Base-by-base conservation (phyloP, 371 early-diverging fungal genomes). In the Mucor piriformis region DNA sequence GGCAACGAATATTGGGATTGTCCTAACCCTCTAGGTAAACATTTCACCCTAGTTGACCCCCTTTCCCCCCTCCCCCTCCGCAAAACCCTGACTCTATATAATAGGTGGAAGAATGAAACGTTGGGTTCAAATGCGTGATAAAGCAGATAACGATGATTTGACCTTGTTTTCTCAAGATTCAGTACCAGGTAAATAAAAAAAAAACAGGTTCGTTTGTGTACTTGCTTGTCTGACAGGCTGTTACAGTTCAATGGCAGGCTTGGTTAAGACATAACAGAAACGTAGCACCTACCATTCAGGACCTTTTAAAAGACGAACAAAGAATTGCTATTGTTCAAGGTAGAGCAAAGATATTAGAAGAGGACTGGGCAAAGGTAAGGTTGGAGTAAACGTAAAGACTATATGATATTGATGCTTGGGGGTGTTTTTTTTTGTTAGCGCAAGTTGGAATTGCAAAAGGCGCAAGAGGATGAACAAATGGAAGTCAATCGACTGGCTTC, bases 1-100 rank as follows among this genome's bases (percentile, higher is more conserved):
- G 90, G 90, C 20, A 88, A 89, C 59, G 83, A 87, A 70, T 89
- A 87, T 65, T 89, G 85, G 81, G 88, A 89, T 64, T 83, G 82
- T 38, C 87, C 90, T 6, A 82, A 83, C 70, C 85, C 40, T 53
- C 71, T 78, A 63, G 79, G 82, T 79, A 68, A 55, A 15, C 5
- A 15, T 3, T 27, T n/a, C 8, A 8, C 18, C 6, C 11, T 50
- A n/a, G n/a, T n/a, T n/a, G n/a, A n/a, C n/a, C n/a, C n/a, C n/a
- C n/a, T n/a, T n/a, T n/a, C n/a, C n/a, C n/a, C n/a, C n/a, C n/a
- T n/a, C n/a, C n/a, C n/a, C n/a, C n/a, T n/a, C n/a, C n/a, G n/a
- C n/a, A n/a, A n/a, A n/a, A n/a, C n/a, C n/a, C n/a, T n/a, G n/a
- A n/a, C n/a, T n/a, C n/a, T n/a, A n/a, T n/a, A n/a, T n/a, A 34